Base-by-base conservation (phyloP, 768 basidiomycete species). In the Cantharellus anzutake region DNA sequence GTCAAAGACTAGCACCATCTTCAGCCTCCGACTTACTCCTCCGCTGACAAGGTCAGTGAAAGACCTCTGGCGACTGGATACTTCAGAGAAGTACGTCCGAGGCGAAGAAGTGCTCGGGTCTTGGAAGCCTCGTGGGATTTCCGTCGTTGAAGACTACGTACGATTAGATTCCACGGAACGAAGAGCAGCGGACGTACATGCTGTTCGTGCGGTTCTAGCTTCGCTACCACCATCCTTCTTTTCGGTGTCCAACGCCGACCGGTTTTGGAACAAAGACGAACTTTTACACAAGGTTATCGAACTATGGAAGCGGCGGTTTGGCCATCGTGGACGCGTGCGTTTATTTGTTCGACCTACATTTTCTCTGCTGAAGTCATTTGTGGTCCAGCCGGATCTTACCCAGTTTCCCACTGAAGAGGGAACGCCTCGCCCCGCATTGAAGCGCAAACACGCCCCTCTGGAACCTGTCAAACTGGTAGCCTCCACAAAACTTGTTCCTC, bases 21-120 rank as follows among this genome's bases (percentile, higher is more conserved):
- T 93, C 74, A 78, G 75, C 40, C 77, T 98, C 56, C 77, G 79
- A 51, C 75, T 98, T 40, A 80, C 81, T 2, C 92, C 94, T 7
- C 85, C 88, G 14, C 72, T 88, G 62, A 90, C 88, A 20, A 81
- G 89, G 51, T 91, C 86, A 0, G 79, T 89, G 2, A 81, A 81
- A 68, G 92, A 97, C 63, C 74, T 99, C 11, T 97, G 94, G 96
- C 75, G 92, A 44, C 74, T 98, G 57, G 91, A 99, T 72, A 97
- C 94, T 1, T 82, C 87, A 38, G 86, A 88, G 71, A 93, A 91
- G 69, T 97, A 93, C 70, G 92, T 99, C 0, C 78, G 83, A 51
- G 94, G 94, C 4, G 93, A 98, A 68, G 93, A 97, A 66, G 70
- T 75, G 2, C 75, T 98, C 38, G 81, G 78, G 3, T 70, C 75